Conservation (phyloP, 31 red algal genomes). For the Endocladia muricata region DNA sequence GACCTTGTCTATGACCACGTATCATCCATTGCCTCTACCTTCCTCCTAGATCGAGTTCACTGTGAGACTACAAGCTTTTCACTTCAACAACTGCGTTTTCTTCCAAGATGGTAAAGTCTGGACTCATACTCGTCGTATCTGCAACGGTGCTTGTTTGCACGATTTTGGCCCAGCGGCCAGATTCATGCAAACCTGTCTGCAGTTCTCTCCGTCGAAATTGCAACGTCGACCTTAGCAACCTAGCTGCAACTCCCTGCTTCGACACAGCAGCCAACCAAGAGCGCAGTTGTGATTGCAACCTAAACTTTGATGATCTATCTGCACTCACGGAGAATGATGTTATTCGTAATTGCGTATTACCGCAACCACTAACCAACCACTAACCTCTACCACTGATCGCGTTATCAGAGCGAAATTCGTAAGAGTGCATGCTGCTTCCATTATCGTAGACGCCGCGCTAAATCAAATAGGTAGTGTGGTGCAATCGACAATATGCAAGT, state of each 20-base stretch:
- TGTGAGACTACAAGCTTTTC: no score
- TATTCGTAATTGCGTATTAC: background rate
- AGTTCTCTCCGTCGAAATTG: background rate
- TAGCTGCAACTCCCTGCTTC: background rate
- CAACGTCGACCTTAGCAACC: background rate
- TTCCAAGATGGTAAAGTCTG: no score
- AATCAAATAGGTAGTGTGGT: background rate
- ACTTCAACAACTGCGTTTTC: no score
- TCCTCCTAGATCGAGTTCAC: no score
- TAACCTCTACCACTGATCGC: background rate
- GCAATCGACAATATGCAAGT: background rate
- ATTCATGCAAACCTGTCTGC: background rate
- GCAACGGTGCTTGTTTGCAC: no score
- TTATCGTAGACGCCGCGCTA: background rate
- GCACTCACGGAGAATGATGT: background rate
- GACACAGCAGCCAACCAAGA: background rate
- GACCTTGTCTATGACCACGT: no score
- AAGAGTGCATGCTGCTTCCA: background rate
- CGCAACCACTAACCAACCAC: background rate
- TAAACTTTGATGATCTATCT: background rate
- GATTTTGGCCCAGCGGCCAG: no score
- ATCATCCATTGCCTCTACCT: no score
- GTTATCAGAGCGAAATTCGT: background rate
- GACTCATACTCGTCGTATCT: no score
- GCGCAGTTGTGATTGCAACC: background rate